These are phyloP conservation scores for Phylloporus sp. DNA, from an alignment of 768 basidiomycete genomes.

Conservation along the genomic window DNA sequence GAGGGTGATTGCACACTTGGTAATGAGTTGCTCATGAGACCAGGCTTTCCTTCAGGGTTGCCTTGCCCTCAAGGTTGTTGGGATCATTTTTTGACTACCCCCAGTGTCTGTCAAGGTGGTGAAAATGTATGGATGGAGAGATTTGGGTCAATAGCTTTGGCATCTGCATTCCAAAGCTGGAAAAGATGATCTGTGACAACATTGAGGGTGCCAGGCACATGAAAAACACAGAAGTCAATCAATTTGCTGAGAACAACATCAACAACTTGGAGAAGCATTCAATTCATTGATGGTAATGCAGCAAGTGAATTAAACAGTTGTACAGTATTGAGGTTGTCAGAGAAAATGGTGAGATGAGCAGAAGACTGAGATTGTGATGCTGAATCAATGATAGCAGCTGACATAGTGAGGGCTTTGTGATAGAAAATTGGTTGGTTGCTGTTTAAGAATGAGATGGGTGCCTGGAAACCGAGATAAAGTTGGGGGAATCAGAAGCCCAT, in stretches of 20 bases:
- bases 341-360: constrained; percentile 7
- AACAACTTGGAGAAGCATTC: constrained; percentile 12
- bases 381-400: neutral
- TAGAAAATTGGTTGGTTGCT: neutral
- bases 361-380: neutral
- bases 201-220: constrained; percentile 24
- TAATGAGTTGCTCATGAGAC: constrained; percentile 4
- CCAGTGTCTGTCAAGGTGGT: constrained; percentile 28
- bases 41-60: neutral
- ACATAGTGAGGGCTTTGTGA: neutral
- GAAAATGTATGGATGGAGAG: constrained; percentile 6
- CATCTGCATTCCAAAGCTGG: constrained; percentile 6
- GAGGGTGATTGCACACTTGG: constrained; percentile 8
- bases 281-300: constrained; percentile 11
- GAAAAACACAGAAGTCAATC: constrained; percentile 21
- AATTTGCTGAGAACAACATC: constrained; percentile 1
- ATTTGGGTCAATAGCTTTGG: neutral
- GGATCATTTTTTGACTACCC: constrained; percentile 18
- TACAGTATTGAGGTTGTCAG: constrained; percentile 33
- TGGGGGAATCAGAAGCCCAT: constrained; percentile 27
- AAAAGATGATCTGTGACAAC: constrained; percentile 25
- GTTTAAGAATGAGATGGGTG: constrained; percentile 2
- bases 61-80: too few species aligned
- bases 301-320: constrained; percentile 29
- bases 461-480: neutral